Evolutionary conservation across 768 basidiomycete genomes (phyloP).

Genomic region (Lactarius trivialis): DNA sequence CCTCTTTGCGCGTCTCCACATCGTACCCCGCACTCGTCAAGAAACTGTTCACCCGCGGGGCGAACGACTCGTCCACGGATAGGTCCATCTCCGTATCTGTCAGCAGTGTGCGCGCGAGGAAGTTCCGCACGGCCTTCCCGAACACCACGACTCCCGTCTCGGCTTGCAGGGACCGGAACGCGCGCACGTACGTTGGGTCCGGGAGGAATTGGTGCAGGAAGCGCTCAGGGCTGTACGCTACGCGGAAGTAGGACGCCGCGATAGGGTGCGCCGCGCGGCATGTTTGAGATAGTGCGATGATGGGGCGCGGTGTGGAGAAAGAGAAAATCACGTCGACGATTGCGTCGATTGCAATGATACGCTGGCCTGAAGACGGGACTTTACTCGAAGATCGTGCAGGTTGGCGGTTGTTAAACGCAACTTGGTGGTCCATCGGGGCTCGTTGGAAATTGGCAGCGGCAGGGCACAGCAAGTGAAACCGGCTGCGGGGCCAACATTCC

Average conservation of each 20-base stretch:
- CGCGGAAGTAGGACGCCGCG: slow-evolving; percentile 18
- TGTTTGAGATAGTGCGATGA: slow-evolving; percentile 10
- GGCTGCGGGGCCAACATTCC: not conserved
- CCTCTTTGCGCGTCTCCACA: not conserved
- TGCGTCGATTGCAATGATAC: slow-evolving; percentile 40
- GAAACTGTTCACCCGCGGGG: not conserved
- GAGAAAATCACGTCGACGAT: slow-evolving; percentile 41
- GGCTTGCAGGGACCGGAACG: slow-evolving; percentile 12
- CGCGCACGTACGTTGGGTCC: not conserved
- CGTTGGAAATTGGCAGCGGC: not conserved
- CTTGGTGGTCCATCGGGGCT: not conserved
- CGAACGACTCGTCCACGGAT: slow-evolving; percentile 2
- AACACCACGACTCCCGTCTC: slow-evolving; percentile 1
- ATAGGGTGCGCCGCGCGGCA: slow-evolving; percentile 13
- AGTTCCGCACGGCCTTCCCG: slow-evolving; percentile 10
- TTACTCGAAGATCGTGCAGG: not conserved
- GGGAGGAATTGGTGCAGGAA: slow-evolving; percentile 8
- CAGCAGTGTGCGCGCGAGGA: not conserved
- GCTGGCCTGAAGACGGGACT: slow-evolving; percentile 59
- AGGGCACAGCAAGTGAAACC: not conserved
- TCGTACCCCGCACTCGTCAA: slow-evolving; percentile 6
- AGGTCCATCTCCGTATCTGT: slow-evolving; percentile 2
- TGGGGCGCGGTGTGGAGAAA: slow-evolving; percentile 51
- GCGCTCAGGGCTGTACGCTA: slow-evolving; percentile 14
- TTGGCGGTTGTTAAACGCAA: not conserved